phyloP scores from a whole-genome alignment of 495 filamentous ascomycete species.

The Lepidopterella palustris region DNA sequence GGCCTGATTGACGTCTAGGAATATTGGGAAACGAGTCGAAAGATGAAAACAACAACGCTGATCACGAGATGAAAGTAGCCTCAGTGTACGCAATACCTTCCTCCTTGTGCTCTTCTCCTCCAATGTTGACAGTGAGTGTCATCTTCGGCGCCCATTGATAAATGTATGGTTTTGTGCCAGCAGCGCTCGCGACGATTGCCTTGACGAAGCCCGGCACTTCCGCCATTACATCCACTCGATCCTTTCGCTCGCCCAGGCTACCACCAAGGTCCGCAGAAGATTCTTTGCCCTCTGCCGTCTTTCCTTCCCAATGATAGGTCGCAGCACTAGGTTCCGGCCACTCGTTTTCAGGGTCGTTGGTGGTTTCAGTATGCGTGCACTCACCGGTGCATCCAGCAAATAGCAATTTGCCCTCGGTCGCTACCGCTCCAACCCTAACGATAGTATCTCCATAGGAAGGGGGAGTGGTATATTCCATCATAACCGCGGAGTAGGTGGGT shows the following conservation, averaged over 20 bases:
- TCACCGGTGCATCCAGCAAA: slow-evolving; percentile 56
- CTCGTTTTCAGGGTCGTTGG: slow-evolving; percentile 66
- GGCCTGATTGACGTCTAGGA: background rate
- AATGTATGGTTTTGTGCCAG: slow-evolving; percentile 91
- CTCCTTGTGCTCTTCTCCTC: slow-evolving; percentile 67
- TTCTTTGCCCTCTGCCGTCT: slow-evolving; percentile 65
- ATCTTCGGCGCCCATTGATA: slow-evolving; percentile 78
- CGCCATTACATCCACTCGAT: slow-evolving; percentile 92
- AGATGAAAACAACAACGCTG: background rate
- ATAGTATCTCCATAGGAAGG: slow-evolving; percentile 85
- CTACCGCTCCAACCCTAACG: slow-evolving; percentile 77
- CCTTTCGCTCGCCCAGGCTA: slow-evolving; percentile 59
- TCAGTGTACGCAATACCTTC: slow-evolving; percentile 74
- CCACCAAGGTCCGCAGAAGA: slow-evolving; percentile 64
- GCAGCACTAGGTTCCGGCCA: slow-evolving; percentile 81
- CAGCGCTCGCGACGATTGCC: slow-evolving; percentile 76
- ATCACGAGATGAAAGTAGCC: slow-evolving; percentile 81
- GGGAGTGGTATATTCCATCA: slow-evolving; percentile 98
- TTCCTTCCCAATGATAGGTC: slow-evolving; percentile 73
- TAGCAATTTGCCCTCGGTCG: slow-evolving; percentile 73
- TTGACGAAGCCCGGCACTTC: slow-evolving; percentile 95
- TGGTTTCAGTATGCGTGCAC: slow-evolving; percentile 59
- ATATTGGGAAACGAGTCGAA: background rate
- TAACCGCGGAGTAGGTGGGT: slow-evolving; percentile 72
- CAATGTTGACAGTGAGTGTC: slow-evolving; percentile 74